Evolutionary conservation across 768 basidiomycete genomes (phyloP), one percentile per base, ranked within the genome.

Genomic region (Suillus decipiens): DNA sequence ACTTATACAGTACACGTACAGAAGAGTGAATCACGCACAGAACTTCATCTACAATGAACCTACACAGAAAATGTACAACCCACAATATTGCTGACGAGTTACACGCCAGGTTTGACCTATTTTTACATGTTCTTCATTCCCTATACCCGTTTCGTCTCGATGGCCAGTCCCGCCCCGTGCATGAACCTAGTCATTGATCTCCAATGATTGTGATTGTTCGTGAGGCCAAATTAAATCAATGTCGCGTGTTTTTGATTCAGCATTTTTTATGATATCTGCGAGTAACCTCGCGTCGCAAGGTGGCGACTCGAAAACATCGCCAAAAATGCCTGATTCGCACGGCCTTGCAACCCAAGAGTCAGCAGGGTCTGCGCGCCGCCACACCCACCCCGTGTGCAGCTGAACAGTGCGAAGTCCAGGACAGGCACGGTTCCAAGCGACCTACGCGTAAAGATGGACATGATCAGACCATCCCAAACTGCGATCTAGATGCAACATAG

Each of bases 351-450:
- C 24, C 55, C 55, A 39, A 10, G 4, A 39, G 37, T 56, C 36
- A 39, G 15, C 3, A 39, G 55, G 36, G 24, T 24, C 22, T 1
- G 71, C 72, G 33, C 82, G 74, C 34, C 73, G 72, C 81, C 82
- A 80, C 6, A 76, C 72, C 61, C 71, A 78, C 4, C 73, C 76
- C 7, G 77, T 70, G 60, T 75, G 73, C 56, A 83, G 74, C 63
- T 81, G 81, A 14, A 83, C 76, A 69, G 78, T 75, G 28, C 75
- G 72, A 61, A 83, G 67, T 53, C 61, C 59, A 1, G 72, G 73
- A 61, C 81, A 81, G 45, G 76, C 77, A 50, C 76, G 74, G 59
- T 77, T 78, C 81, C 82, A 83, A 7, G 81, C 78, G 36, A 10
- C 79, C 75, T 41, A 82, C 73, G 10, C 4, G 17, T 9, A 51